Percentiles rank a stretch among this genome's conserved stretches.
phyloP scores from a whole-genome alignment of 2,329 filamentous ascomycete species.

The Fusarium piperis region DNA sequence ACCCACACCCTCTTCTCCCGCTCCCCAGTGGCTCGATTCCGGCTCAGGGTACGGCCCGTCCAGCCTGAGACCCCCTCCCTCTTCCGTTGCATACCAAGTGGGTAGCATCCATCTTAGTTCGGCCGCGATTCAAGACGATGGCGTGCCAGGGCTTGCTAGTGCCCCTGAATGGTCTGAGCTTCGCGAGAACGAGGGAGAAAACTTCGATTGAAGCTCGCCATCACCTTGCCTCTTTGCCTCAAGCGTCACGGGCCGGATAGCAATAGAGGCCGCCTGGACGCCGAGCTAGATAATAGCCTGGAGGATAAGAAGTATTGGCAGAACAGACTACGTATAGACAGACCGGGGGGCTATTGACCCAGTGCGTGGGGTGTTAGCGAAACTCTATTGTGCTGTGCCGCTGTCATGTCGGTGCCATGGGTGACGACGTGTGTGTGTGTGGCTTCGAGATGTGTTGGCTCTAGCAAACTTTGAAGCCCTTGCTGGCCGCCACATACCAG shows the following conservation, averaged over 20 bases:
- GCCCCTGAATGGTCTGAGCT: background rate
- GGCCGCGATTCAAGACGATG: background rate
- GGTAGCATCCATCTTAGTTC: background rate
- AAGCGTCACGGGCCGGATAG: background rate
- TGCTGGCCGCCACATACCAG: background rate
- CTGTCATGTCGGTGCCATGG: background rate
- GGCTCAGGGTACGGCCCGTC: slow-evolving; percentile 12
- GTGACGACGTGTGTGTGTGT: background rate
- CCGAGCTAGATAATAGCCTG: background rate
- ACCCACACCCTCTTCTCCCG: background rate
- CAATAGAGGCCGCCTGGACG: background rate
- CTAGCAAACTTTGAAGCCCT: background rate
- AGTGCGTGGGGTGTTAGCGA: background rate
- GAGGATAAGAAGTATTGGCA: background rate
- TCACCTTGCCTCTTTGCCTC: background rate
- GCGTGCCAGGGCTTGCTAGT: background rate
- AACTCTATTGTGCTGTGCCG: background rate
- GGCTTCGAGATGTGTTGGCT: background rate
- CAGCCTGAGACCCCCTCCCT: background rate
- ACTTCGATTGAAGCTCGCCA: background rate
- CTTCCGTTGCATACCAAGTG: background rate
- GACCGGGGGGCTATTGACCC: background rate
- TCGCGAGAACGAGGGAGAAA: background rate
- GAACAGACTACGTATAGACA: too few species aligned
- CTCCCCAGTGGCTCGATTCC: background rate